Percentiles rank a stretch among this genome's conserved stretches.
phyloP scores from a whole-genome alignment of 169 alveolate species.

The Pseudocohnilembus persalinus region DNA sequence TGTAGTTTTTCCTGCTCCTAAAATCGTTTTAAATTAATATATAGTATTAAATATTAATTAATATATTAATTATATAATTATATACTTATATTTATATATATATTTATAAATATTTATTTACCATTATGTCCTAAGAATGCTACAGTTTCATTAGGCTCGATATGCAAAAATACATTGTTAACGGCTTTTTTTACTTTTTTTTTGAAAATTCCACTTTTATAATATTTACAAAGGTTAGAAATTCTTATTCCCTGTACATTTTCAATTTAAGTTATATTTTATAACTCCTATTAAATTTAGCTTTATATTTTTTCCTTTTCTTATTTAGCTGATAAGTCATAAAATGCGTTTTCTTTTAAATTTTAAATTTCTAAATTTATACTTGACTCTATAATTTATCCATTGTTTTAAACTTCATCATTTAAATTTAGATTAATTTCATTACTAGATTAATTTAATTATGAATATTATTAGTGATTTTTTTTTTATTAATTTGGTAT shows the following conservation, averaged over 20 bases:
- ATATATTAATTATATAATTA: no score
- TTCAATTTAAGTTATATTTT: neutral
- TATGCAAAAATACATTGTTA: neutral
- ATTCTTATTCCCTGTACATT: neutral
- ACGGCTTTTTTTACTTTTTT: neutral
- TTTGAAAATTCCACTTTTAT: neutral
- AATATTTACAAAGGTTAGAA: neutral
- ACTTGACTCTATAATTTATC: no score
- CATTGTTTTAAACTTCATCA: neutral
- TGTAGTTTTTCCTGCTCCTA: constrained; percentile 94
- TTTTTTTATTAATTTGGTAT: no score
- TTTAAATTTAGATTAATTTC: neutral
- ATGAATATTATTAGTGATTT: no score
- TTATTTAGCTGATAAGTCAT: neutral
- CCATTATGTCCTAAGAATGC: neutral
- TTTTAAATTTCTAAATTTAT: no score
- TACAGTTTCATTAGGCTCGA: neutral
- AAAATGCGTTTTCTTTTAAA: no score
- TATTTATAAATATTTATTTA: no score
- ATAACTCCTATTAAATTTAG: no score
- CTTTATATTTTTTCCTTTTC: neutral
- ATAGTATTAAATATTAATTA: no score
- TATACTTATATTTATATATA: no score
- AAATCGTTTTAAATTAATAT: no score
- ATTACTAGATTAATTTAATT: neutral